A percentile compares a stretch with the other conserved stretches of the same genome.
Evolutionary conservation across 140 eudicot genomes (phyloP).

Genomic region (Anethum foeniculum): DNA sequence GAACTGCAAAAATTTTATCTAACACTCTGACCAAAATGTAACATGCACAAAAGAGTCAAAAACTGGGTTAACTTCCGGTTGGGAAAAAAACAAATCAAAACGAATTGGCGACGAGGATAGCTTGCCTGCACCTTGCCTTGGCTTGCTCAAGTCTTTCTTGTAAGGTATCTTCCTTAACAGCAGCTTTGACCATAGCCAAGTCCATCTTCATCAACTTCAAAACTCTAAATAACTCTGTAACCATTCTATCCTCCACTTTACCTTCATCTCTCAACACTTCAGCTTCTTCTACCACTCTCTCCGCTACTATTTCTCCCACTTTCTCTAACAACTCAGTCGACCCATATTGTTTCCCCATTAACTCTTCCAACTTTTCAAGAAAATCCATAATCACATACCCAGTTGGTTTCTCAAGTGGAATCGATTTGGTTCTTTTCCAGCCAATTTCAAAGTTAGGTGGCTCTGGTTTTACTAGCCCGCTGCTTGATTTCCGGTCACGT

Average conservation of each 20-base stretch:
- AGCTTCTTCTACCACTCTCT: constrained; percentile 80
- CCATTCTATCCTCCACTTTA: constrained; percentile 86
- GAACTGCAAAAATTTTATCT: not conserved
- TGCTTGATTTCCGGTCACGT: constrained; percentile 46
- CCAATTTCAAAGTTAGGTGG: constrained; percentile 83
- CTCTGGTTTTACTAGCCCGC: constrained; percentile 51
- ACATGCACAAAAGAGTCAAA: not conserved
- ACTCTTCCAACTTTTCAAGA: constrained; percentile 54
- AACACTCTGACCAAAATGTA: not conserved
- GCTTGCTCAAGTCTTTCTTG: constrained; percentile 67
- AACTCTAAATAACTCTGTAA: constrained; percentile 65
- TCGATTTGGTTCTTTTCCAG: constrained; percentile 79
- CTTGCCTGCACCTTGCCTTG: constrained; percentile 80
- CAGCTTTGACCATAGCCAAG: constrained; percentile 80
- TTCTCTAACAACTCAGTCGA: constrained; percentile 63
- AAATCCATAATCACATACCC: constrained; percentile 87
- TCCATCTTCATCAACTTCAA: constrained; percentile 96
- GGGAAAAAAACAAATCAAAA: constrained; percentile 26
- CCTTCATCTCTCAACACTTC: constrained; percentile 76
- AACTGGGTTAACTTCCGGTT: not conserved
- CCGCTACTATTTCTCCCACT: constrained; percentile 81
- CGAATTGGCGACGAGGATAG: constrained; percentile 82
- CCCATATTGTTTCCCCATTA: constrained; percentile 66
- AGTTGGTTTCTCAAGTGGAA: constrained; percentile 57
- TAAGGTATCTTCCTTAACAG: constrained; percentile 83